A percentile compares a stretch with the other conserved stretches of the same genome.
phyloP scores from a whole-genome alignment of 78 protist species.

The Salpingoeca rosetta region DNA sequence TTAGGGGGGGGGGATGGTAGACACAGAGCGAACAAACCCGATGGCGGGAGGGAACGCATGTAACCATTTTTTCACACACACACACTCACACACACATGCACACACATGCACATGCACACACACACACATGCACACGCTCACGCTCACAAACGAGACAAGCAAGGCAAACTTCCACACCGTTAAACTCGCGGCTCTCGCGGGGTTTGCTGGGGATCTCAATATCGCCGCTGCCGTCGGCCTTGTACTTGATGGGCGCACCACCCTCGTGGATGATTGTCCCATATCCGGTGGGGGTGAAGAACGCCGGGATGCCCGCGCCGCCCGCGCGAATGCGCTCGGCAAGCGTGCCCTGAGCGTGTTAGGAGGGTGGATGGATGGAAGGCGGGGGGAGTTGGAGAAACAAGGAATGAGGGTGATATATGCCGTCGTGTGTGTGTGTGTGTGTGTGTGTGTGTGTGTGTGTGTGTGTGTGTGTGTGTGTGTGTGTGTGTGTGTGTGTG shows the following conservation, averaged over 20 bases:
- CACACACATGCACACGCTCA: too few relatives aligned
- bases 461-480: not conserved
- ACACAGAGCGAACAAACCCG: too few relatives aligned
- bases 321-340: constrained; percentile 93
- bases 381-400: too few relatives aligned
- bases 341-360: constrained; percentile 79
- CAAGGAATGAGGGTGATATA: too few relatives aligned
- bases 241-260: constrained; percentile 79
- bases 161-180: not conserved
- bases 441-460: too few relatives aligned
- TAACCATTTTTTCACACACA: too few relatives aligned
- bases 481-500: too few relatives aligned
- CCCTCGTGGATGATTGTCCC: constrained; percentile 85
- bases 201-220: constrained; percentile 62
- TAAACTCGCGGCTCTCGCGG: constrained; percentile 48
- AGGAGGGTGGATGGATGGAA: not conserved
- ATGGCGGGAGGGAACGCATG: too few relatives aligned
- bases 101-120: not conserved
- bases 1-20: too few relatives aligned
- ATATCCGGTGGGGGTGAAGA: constrained; percentile 84
- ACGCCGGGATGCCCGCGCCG: constrained; percentile 97
- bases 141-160: not conserved
- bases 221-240: constrained; percentile 37
- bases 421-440: too few relatives aligned
- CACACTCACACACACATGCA: not conserved